Evolutionary conservation across 371 early-diverging fungal species (phyloP).

Genomic region (Rhizopus sp.): DNA sequence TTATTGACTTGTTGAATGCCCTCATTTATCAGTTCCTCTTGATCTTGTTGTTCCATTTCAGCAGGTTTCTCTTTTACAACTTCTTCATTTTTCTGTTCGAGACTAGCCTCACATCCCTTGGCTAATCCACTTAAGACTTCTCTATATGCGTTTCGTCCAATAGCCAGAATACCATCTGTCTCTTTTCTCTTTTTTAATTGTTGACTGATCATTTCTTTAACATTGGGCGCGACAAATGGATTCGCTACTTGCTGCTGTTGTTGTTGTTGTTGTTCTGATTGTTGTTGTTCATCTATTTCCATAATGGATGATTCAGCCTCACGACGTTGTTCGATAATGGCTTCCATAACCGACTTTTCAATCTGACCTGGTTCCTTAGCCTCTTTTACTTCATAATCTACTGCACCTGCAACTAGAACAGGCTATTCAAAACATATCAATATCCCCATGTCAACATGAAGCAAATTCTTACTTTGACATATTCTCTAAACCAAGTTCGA

Average conservation of each 20-base stretch:
- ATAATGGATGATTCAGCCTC: conserved; percentile 23
- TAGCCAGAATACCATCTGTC: conserved; percentile 59
- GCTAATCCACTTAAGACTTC: conserved; percentile 64
- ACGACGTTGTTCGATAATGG: conserved; percentile 54
- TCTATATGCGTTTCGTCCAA: conserved; percentile 61
- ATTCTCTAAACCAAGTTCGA: conserved; percentile 64
- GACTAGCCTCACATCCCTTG: conserved; percentile 59
- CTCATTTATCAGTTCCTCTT: conserved; percentile 7
- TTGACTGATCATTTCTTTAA: not conserved
- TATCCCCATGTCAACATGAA: not conserved
- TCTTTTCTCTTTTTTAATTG: conserved; percentile 14
- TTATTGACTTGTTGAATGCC: not conserved
- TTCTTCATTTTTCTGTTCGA: conserved; percentile 27
- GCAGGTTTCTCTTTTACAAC: conserved; percentile 3
- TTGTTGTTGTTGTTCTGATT: conserved; percentile 8
- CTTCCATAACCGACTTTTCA: conserved; percentile 56
- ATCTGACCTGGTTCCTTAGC: conserved; percentile 55
- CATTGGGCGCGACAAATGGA: conserved; percentile 9
- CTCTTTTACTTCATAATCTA: conserved; percentile 72
- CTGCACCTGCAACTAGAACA: conserved; percentile 67
- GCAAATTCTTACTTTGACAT: conserved; percentile 57
- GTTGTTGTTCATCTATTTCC: conserved; percentile 4
- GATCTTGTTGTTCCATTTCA: not conserved
- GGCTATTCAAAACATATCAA: conserved; percentile 42
- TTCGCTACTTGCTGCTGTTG: conserved; percentile 9